Conservation (phyloP, 192 early-diverging fungal species). For the Chytriomyces confervae region DNA sequence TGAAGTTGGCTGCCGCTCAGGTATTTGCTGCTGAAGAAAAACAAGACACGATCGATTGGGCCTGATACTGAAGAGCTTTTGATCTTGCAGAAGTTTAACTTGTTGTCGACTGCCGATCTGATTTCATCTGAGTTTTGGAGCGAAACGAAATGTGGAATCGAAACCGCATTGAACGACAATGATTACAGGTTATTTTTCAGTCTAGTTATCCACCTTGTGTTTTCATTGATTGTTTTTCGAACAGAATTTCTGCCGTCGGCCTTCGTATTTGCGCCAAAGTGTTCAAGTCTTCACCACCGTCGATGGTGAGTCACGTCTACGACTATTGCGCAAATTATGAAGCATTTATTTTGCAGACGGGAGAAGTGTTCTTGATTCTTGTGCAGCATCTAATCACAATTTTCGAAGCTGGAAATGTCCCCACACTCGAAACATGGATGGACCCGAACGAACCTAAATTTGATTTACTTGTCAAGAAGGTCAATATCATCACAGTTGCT, state of each 20-base stretch:
- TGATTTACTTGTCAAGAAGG: conserved; percentile 49
- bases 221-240: no score
- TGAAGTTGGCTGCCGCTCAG: conserved; percentile 47
- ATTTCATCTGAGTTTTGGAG: conserved; percentile 59
- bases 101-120: conserved; percentile 52
- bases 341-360: conserved; percentile 31
- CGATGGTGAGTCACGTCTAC: conserved; percentile 30
- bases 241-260: conserved; percentile 41
- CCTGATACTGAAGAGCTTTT: no score
- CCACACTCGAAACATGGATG: conserved; percentile 43
- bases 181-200: conserved; percentile 40
- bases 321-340: background rate
- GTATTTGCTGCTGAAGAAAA: conserved; percentile 12
- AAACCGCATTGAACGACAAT: conserved; percentile 43
- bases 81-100: conserved; percentile 42
- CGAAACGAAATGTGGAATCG: conserved; percentile 45
- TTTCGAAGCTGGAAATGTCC: conserved; percentile 38
- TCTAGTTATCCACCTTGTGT: no score
- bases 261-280: conserved; percentile 50
- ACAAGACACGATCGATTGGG: no score
- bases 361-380: conserved; percentile 55
- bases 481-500: background rate
- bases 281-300: conserved; percentile 56
- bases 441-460: conserved; percentile 38
- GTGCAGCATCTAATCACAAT: conserved; percentile 41